Base-by-base conservation (phyloP, 345 rosid genomes). In the Firmiana major region DNA sequence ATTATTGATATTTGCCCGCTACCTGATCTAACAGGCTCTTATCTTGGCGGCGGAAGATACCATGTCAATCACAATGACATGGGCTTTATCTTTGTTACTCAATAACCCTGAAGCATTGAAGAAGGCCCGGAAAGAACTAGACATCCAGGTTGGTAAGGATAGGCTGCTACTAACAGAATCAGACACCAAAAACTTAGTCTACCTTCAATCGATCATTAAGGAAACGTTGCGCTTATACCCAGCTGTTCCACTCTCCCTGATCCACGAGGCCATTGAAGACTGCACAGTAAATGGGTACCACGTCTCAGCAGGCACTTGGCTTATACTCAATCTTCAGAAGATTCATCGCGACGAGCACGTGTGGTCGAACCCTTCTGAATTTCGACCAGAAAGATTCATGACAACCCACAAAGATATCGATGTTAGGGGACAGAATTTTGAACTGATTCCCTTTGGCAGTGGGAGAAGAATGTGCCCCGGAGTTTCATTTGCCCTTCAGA, bases 31-130 rank as follows among this genome's bases (percentile, higher is more conserved):
- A 28, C 54, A 84, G 84, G 80, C 72, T 28, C 84, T 84, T 19
- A 60, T 81, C 6, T 7, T 84, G 16, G 87, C 83, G 28, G 84
- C 83, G 7, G 75, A 75, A 0, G 84, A 84, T 8, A 79, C 84
- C 1, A 79, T 83, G 21, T 53, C 82, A 0, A 73, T 69, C 34
- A 57, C 84, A 48, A n/a, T 79, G 51, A 81, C 81, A 76, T 84
- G 87, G 84, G 70, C 70, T 9, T 48, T 84, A 2, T 76, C 86
- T n/a, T 75, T 68, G 17, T 53, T 84, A 60, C 34, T 84, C 49
- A 81, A 81, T 75, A 78, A 81, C 11, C 74, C 65, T 22, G 10
- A 21, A 3, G 17, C 75, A 19, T 12, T 81, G 40, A 73, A 81
- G 57, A 66, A 31, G 31, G 80, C 79, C 1, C 82, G 76, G 54